Evolutionary conservation across 495 filamentous ascomycete genomes (phyloP), one percentile per base, ranked within the genome.

Genomic region (Lineolata rhizophorae): DNA sequence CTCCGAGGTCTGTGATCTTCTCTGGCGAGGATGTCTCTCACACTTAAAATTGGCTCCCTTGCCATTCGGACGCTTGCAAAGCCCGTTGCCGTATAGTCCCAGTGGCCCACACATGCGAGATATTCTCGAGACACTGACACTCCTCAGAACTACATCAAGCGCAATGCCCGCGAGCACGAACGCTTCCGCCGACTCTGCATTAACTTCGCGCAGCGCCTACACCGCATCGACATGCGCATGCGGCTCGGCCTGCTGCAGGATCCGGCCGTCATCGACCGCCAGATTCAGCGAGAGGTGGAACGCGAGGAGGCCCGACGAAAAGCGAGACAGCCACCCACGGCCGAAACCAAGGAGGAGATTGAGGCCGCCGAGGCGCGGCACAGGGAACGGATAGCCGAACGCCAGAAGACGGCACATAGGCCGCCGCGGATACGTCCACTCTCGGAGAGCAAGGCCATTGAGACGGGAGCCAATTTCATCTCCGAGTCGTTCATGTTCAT

Each of bases 401-500:
- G 44, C 25, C 31, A 34, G 18, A 41, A 49, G 34, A 32, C 41
- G 13, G 41, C 40, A n/a, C 30, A 36, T 15, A 49, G 35, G 28
- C 39, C 20, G 40, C 61, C 65, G 9, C 60, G 64, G 18, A 76
- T 78, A 17, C 60, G 85, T 33, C 75, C 90, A 1, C 59, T 99
- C 1, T 75, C 79, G 20, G 90, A 99, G 44, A 65, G 67, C 10
- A 94, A 95, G 47, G 87, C 87, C 3, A 91, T 99, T 18, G 87
- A 99, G 47, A 65, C 83, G 4, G 91, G 92, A 17, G 90, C 87
- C 6, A 91, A 90, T 35, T 92, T 99, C 32, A 73, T 90, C 31
- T 81, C 80, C 26, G 87, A 99, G 43, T 56, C 66, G 1, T 99
- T 99, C 47, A 67, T 99, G 19, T 76, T 95, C 34, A 32, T 67